phyloP scores from a whole-genome alignment of 1,284 basidiomycete species.

The Afroboletus lepidellus region DNA sequence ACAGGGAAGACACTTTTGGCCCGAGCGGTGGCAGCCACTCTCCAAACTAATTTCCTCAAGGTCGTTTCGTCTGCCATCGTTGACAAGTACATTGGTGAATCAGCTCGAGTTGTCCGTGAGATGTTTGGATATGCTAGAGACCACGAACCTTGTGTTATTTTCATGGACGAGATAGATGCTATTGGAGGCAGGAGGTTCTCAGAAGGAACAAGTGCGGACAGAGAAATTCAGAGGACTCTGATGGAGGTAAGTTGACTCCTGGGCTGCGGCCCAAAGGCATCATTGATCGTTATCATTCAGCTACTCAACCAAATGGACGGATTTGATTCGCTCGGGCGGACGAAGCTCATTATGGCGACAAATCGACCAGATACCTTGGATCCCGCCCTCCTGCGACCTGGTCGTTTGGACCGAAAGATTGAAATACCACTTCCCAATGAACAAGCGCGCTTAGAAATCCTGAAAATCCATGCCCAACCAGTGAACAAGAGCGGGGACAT shows the following conservation, averaged over 20 bases:
- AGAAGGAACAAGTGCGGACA: slow-evolving; percentile 98
- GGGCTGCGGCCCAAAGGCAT: not conserved
- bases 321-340: slow-evolving; percentile 94
- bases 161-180: slow-evolving; percentile 99
- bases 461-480: slow-evolving; percentile 95
- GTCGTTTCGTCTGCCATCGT: slow-evolving; percentile 99
- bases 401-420: slow-evolving; percentile 96
- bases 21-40: slow-evolving; percentile 92
- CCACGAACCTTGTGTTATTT: slow-evolving; percentile 99
- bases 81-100: slow-evolving; percentile 99
- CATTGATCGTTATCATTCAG: slow-evolving; percentile 39
- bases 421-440: slow-evolving; percentile 98
- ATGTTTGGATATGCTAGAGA: slow-evolving; percentile 99
- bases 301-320: slow-evolving; percentile 99
- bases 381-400: slow-evolving; percentile 94
- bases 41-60: slow-evolving; percentile 97
- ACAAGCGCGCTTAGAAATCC: slow-evolving; percentile 91
- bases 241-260: slow-evolving; percentile 78
- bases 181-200: slow-evolving; percentile 95
- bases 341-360: slow-evolving; percentile 99
- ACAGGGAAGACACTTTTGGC: slow-evolving; percentile 97
- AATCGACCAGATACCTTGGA: slow-evolving; percentile 97
- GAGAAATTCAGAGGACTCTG: slow-evolving; percentile 97
- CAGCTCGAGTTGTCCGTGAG: slow-evolving; percentile 90
- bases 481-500: slow-evolving; percentile 96